A percentile compares a stretch with the other conserved stretches of the same genome.
Conservation (phyloP, 768 basidiomycete genomes). For the Nevesoporus exiguus region DNA sequence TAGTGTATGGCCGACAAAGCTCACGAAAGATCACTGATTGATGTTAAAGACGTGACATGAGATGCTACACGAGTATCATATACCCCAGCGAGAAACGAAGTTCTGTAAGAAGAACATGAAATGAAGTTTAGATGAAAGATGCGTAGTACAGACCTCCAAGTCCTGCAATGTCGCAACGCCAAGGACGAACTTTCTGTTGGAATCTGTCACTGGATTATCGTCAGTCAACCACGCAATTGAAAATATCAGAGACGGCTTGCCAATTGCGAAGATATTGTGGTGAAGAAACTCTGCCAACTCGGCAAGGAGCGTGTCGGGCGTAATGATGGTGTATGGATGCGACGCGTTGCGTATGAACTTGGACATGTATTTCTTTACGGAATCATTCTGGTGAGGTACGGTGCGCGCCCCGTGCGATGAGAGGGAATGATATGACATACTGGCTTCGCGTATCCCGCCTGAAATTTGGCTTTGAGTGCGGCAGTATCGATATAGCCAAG, state of each 20-base stretch:
- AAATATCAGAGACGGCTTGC: conserved; percentile 36
- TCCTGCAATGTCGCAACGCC: conserved; percentile 78
- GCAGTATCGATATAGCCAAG: conserved; percentile 84
- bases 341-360: conserved; percentile 65
- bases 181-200: conserved; percentile 75
- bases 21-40: not conserved
- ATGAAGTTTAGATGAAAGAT: not conserved
- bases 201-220: conserved; percentile 69
- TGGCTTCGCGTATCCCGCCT: conserved; percentile 65
- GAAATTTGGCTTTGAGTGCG: conserved; percentile 72
- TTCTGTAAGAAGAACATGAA: conserved; percentile 16
- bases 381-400: conserved; percentile 51
- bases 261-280: conserved; percentile 71
- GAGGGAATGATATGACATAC: conserved; percentile 39
- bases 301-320: conserved; percentile 71
- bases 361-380: conserved; percentile 65
- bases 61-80: conserved; percentile 10
- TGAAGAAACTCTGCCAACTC: conserved; percentile 81
- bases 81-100: conserved; percentile 30
- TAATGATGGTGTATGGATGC: conserved; percentile 75
- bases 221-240: not conserved
- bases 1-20: not conserved
- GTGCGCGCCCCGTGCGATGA: not conserved
- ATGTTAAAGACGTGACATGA: not conserved
- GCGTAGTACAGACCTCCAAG: conserved; percentile 40